Base-by-base conservation (phyloP, 352 stramenopile genomes). In the Hyaloperonospora arabidopsidis region DNA sequence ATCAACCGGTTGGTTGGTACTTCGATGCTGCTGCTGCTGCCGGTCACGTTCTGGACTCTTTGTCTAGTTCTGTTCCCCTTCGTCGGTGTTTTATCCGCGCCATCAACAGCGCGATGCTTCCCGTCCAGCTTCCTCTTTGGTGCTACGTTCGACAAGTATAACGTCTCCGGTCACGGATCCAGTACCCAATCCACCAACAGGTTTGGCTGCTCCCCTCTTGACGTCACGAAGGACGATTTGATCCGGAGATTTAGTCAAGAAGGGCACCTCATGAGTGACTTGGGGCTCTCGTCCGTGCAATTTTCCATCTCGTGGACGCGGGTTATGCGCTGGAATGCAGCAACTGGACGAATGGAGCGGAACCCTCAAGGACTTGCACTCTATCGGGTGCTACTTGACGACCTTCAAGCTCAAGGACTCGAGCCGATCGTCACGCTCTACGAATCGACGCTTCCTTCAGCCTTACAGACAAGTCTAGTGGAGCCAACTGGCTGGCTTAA, bases 361-460 rank as follows among this genome's bases (percentile, higher is more conserved):
- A 74, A 66, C 45, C 15, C 49, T 6, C 35, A 48, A 23, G 68
- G 68, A 5, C 11, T 74, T n/a, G 57, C 54, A 12, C 67, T 65
- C 55, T 76, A 90, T 15, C 90, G 87, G 70, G 79, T 96, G 62
- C 76, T 96, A 52, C 94, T 96, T 51, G 74, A 97, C 66, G 63
- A 72, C 18, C 65, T 98, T 2, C 36, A 86, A 11, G 56, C 45
- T 17, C 55, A 71, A 7, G 65, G 70, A 49, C 90, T 98, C 49
- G 70, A 84, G 46, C 85, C 93, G 21, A 82, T 95, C 41, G 71
- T 96, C 14, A 98, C 93, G 18, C 72, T 98, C 5, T 98, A 97
- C 68, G 90, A 98, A 61, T 98, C 90, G 89, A 93, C 98, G 68
- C 63, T 98, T 22, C 95, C 95, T 8, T 72, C 89, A 44, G 60